These are phyloP conservation scores for Neonectria punicea DNA, from an alignment of 2,329 filamentous ascomycete genomes.

Conservation along the genomic window DNA sequence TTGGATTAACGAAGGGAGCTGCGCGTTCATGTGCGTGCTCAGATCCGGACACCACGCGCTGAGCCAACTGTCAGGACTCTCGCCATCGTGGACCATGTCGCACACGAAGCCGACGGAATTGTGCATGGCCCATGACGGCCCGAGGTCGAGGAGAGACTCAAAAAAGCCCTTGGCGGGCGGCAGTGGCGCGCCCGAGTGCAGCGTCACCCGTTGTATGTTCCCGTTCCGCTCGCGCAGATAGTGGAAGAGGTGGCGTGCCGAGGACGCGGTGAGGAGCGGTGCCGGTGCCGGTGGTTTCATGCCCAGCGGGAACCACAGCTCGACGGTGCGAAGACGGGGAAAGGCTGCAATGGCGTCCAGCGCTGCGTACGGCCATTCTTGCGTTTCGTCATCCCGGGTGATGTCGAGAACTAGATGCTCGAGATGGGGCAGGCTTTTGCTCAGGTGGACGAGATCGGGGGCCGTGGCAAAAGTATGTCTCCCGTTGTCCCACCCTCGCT, in stretches of 20 bases:
- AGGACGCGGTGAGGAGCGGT: constrained; percentile 9
- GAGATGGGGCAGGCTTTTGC: constrained; percentile 12
- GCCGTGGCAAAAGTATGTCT: background rate
- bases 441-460: constrained; percentile 5
- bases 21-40: constrained; percentile 4
- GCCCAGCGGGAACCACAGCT: constrained; percentile 17
- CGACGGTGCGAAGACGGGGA: constrained; percentile 15
- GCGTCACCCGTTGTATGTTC: constrained; percentile 6
- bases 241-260: constrained; percentile 13
- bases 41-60: constrained; percentile 13
- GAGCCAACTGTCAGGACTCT: background rate
- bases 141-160: background rate
- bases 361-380: constrained; percentile 9
- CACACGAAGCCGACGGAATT: constrained; percentile 16
- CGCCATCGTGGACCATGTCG: constrained; percentile 3
- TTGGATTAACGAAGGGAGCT: constrained; percentile 6
- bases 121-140: constrained; percentile 3
- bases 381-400: background rate
- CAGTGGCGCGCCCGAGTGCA: constrained; percentile 12
- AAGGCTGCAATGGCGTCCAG: constrained; percentile 17
- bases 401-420: constrained; percentile 20
- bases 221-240: constrained; percentile 13
- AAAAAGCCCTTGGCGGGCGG: background rate
- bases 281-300: background rate
- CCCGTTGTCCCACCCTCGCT: no score